Evolutionary conservation across 306 rosid genomes (phyloP).

Genomic region (Cucumis melo): DNA sequence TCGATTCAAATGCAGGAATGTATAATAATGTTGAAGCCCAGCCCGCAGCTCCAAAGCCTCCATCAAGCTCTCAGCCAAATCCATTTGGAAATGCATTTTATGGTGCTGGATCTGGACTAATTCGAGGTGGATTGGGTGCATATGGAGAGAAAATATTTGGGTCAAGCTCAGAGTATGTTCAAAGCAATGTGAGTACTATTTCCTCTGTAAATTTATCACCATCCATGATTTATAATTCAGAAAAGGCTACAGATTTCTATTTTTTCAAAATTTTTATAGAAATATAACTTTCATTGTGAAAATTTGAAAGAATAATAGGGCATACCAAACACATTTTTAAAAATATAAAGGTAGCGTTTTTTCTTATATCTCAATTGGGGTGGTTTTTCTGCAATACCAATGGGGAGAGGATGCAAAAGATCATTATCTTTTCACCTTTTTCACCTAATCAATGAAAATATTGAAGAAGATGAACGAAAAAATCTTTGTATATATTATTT

Average conservation of each 20-base stretch:
- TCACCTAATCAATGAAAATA: not conserved
- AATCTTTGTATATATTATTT: too few relatives aligned
- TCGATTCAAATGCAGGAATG: constrained; percentile 28
- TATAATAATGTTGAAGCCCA: constrained; percentile 55
- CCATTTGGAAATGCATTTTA: constrained; percentile 85
- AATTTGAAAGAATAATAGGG: too few relatives aligned
- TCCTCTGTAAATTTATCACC: not conserved
- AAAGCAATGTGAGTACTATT: constrained; percentile 73
- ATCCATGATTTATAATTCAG: not conserved
- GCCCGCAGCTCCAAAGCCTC: constrained; percentile 38
- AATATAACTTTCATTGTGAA: too few relatives aligned
- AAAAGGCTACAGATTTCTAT: not conserved
- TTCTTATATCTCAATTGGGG: not conserved
- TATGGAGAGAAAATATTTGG: constrained; percentile 91
- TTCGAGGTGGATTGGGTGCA: constrained; percentile 90
- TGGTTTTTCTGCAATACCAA: not conserved
- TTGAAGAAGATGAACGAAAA: not conserved
- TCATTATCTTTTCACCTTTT: not conserved
- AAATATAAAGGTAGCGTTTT: not conserved
- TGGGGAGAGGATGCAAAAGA: not conserved
- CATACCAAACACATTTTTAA: too few relatives aligned
- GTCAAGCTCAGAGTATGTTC: constrained; percentile 93
- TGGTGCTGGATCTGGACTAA: constrained; percentile 91
- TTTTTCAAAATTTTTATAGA: too few relatives aligned
- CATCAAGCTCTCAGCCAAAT: constrained; percentile 44